Evolutionary conservation across 2,329 filamentous ascomycete genomes (phyloP).

Genomic region (Aureobasidium pullulans): DNA sequence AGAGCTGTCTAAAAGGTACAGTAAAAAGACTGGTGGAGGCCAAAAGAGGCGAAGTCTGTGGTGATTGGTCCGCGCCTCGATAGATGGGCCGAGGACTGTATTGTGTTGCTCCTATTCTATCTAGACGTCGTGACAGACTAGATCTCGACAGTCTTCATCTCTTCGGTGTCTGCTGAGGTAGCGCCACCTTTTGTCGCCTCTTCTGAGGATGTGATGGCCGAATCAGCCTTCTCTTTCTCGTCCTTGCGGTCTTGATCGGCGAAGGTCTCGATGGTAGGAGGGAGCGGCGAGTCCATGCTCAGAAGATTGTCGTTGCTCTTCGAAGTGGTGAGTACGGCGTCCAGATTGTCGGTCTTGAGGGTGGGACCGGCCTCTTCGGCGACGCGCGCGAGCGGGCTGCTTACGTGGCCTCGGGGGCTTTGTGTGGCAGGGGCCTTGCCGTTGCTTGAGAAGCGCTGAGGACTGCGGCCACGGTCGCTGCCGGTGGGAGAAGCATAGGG

Average conservation of each 20-base stretch:
- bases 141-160: conserved; percentile 45
- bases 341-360: neutral
- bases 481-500: conserved; percentile 60
- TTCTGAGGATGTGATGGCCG: conserved; percentile 29
- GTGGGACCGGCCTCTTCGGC: conserved; percentile 53
- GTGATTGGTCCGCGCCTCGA: neutral
- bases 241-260: conserved; percentile 5
- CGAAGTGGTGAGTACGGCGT: neutral
- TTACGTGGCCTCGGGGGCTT: conserved; percentile 59
- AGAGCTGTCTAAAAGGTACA: conserved; percentile 5
- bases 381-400: conserved; percentile 66
- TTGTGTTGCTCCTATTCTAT: neutral
- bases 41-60: neutral
- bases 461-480: conserved; percentile 61
- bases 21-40: neutral
- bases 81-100: neutral
- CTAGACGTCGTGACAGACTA: conserved; percentile 9
- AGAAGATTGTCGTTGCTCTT: conserved; percentile 12
- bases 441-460: conserved; percentile 54
- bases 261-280: conserved; percentile 11
- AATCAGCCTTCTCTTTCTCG: conserved; percentile 3
- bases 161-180: conserved; percentile 21
- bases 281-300: conserved; percentile 7
- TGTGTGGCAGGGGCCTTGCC: conserved; percentile 57
- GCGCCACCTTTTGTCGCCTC: conserved; percentile 22